Evolutionary conservation across 2,329 filamentous ascomycete species (phyloP), one percentile per base, ranked within the genome.

Genomic region (Aspergillus pseudonomiae): DNA sequence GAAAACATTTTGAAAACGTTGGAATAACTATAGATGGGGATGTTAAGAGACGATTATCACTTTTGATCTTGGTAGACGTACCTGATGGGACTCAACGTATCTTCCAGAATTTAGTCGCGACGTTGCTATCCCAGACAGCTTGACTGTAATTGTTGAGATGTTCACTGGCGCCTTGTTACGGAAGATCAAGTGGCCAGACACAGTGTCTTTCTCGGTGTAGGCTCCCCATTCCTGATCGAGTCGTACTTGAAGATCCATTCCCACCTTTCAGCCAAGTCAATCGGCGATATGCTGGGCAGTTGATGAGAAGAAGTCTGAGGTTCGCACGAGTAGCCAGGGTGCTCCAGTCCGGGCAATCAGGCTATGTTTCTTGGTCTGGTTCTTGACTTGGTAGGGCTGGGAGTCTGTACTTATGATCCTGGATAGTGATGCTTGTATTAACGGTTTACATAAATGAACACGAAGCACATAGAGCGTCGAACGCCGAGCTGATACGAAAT

Each of bases 161-260:
- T 66, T 58, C 4, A 67, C 46, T 10, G 63, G 61, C 7, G 48
- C 52, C 14, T 54, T 60, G 24, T 34, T 66, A 12, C 55, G 43
- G 30, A 70, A 60, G 14, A 69, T 55, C 12, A 70, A 30, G 10
- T 64, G 56, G 14, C 68, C 68, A 11, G 66, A 66, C 19, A 70
- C 54, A 16, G 34, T 58, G 45, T 68, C 65, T 41, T 57, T 56
- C 21, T 58, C 54, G 1, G 61, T 65, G 34, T 67, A 69, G 30
- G 50, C 45, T 10, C 62, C 21, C 16, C 61, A 53, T 24, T 50
- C 43, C 32, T 46, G 64, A 39, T 57, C 48, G 12, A 67, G 61
- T 19, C 55, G 58, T 28, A 68, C 54, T 4, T 46, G 61, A 6
- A 67, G 30, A n/a, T 68, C 61, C 60, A 67, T 63, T 16, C 32